phyloP scores from a whole-genome alignment of 2,329 filamentous ascomycete genomes.

The Graphilbum sp. region DNA sequence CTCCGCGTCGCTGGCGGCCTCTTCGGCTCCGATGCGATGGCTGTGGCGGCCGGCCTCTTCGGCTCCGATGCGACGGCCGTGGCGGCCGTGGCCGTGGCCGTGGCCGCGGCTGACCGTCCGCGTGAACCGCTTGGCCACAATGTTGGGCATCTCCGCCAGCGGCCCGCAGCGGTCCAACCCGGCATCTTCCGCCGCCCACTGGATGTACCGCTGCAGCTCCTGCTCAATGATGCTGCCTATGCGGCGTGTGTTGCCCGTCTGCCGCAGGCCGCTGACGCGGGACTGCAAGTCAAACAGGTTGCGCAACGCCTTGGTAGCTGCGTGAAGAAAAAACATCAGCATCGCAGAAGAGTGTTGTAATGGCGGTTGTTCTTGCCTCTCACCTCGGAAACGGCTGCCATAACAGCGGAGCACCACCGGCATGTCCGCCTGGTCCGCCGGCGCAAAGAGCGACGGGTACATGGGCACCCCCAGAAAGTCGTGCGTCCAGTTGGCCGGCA shows the following conservation, averaged over 20 bases:
- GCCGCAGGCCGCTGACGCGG: conserved; percentile 16
- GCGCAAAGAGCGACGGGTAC: conserved; percentile 16
- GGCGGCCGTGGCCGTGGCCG: not conserved
- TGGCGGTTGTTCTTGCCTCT: conserved; percentile 1
- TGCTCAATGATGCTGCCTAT: conserved; percentile 15
- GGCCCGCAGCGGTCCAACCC: conserved; percentile 11
- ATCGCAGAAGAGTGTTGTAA: too few relatives aligned
- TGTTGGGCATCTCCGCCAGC: conserved; percentile 21
- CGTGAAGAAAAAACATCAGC: too few relatives aligned
- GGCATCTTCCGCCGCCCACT: conserved; percentile 17
- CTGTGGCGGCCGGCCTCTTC: too few relatives aligned
- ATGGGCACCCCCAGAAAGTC: conserved; percentile 18
- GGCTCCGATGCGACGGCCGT: too few relatives aligned
- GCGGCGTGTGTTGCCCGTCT: conserved; percentile 13
- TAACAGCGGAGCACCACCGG: conserved; percentile 13
- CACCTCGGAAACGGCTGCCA: conserved; percentile 15
- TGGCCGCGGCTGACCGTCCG: not conserved
- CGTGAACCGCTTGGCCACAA: conserved; percentile 9
- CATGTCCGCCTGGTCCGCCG: conserved; percentile 7
- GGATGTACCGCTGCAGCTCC: conserved; percentile 16
- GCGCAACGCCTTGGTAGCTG: conserved; percentile 18
- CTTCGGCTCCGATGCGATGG: too few relatives aligned
- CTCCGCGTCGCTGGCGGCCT: not conserved
- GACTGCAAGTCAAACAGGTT: conserved; percentile 18
- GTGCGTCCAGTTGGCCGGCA: conserved; percentile 16